Percentiles rank a stretch among this genome's conserved stretches.
These are phyloP conservation scores for Cryoendolithus antarcticus DNA, from an alignment of 2,329 filamentous ascomycete species.

Conservation along the genomic window DNA sequence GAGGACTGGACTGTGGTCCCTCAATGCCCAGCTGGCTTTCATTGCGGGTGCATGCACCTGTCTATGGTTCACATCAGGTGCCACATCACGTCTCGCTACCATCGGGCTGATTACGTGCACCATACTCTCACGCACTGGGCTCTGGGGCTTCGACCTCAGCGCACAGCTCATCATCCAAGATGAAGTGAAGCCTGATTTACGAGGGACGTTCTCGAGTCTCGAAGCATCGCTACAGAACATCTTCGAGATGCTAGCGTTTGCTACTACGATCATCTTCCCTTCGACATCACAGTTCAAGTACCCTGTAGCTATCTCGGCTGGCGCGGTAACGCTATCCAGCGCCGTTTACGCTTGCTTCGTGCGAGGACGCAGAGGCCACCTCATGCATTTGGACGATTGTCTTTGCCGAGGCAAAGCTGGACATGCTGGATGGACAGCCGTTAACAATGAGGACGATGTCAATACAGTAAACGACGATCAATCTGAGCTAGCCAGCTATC, in stretches of 20 bases:
- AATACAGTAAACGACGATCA: no score
- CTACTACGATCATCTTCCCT: constrained; percentile 52
- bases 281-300: constrained; percentile 52
- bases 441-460: no score
- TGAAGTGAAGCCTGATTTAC: constrained; percentile 27
- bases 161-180: constrained; percentile 37
- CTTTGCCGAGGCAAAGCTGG: background rate
- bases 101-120: constrained; percentile 27
- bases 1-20: constrained; percentile 56
- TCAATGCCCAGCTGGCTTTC: constrained; percentile 54
- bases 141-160: constrained; percentile 37
- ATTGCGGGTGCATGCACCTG: constrained; percentile 29
- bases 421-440: no score
- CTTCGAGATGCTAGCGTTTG: constrained; percentile 58
- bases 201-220: constrained; percentile 54
- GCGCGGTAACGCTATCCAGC: constrained; percentile 38
- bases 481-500: no score
- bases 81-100: constrained; percentile 6
- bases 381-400: constrained; percentile 37
- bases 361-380: constrained; percentile 45
- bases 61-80: constrained; percentile 17
- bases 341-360: constrained; percentile 46
- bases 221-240: constrained; percentile 57
- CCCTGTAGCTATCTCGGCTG: constrained; percentile 47
- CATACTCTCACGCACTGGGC: constrained; percentile 29